These are phyloP conservation scores for Verticillium zaregamsianum DNA, from an alignment of 2,329 filamentous ascomycete species.

Conservation along the genomic window DNA sequence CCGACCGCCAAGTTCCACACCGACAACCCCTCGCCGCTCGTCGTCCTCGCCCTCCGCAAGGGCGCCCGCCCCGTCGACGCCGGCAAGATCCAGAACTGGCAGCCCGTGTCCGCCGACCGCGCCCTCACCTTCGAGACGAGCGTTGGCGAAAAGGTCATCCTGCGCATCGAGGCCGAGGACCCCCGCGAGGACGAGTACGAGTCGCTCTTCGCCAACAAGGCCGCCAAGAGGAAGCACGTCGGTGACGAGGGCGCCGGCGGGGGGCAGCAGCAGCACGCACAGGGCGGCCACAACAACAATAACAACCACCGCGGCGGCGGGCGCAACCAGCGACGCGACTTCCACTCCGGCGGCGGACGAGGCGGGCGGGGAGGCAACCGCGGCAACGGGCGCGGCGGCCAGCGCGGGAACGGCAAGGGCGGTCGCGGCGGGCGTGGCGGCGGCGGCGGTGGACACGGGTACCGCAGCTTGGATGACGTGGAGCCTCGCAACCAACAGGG, in stretches of 20 bases:
- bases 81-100: conserved; percentile 78
- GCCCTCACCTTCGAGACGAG: conserved; percentile 75
- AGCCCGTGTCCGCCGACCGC: conserved; percentile 66
- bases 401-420: conserved; percentile 32
- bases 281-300: conserved; percentile 18
- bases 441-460: conserved; percentile 47
- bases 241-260: conserved; percentile 44
- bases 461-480: conserved; percentile 66
- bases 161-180: conserved; percentile 74
- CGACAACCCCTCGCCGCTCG: conserved; percentile 71
- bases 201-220: conserved; percentile 56
- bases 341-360: conserved; percentile 36
- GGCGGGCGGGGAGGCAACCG: conserved; percentile 33
- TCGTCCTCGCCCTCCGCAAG: conserved; percentile 78
- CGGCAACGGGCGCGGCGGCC: conserved; percentile 31
- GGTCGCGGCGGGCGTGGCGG: conserved; percentile 38
- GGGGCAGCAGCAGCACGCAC: conserved; percentile 24
- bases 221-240: conserved; percentile 55
- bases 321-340: conserved; percentile 35
- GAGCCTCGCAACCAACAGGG: conserved; percentile 42
- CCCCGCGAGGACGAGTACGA: conserved; percentile 59
- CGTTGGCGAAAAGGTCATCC: conserved; percentile 80
- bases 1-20: conserved; percentile 67
- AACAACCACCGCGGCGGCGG: conserved; percentile 29
- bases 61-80: conserved; percentile 76